Evolutionary conservation across 1,139 yeast genomes (phyloP).

Genomic region (Taiozyma sp.): DNA sequence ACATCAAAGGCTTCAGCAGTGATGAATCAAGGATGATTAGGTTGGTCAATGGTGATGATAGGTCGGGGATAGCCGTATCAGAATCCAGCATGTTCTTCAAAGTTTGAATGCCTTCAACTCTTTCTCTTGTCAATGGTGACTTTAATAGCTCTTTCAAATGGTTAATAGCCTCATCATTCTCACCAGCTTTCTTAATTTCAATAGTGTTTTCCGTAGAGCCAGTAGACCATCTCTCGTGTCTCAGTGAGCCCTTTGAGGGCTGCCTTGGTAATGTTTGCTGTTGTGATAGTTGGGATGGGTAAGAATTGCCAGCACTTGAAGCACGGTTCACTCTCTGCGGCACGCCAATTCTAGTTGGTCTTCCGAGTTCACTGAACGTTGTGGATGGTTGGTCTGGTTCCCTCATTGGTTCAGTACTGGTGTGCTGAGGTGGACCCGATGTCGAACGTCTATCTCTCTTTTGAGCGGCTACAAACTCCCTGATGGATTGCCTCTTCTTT

Average conservation of each 20-base stretch:
- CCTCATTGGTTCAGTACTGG: background rate
- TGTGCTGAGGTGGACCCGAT: constrained; percentile 14
- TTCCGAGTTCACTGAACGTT: constrained; percentile 14
- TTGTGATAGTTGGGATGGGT: constrained; percentile 13
- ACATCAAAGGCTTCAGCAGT: constrained; percentile 26
- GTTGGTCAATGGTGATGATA: constrained; percentile 14
- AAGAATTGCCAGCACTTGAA: constrained; percentile 11
- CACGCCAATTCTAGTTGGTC: constrained; percentile 20
- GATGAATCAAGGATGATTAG: constrained; percentile 24
- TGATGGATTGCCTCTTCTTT: constrained; percentile 17
- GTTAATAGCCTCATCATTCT: constrained; percentile 2
- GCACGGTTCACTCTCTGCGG: constrained; percentile 20
- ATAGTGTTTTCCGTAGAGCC: constrained; percentile 7
- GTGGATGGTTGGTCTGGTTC: background rate
- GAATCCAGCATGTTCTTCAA: constrained; percentile 3
- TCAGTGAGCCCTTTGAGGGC: constrained; percentile 15
- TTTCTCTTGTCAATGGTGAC: constrained; percentile 20
- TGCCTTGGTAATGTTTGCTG: constrained; percentile 13
- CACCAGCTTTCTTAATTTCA: background rate
- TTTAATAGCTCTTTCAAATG: constrained; percentile 7
- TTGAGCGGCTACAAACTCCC: constrained; percentile 20
- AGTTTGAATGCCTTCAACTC: constrained; percentile 15
- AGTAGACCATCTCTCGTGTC: constrained; percentile 9
- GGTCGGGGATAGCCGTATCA: constrained; percentile 5
- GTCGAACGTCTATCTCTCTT: constrained; percentile 17